Conservation (phyloP, 176 grass and related monocot genomes). For the Avena insularis region DNA sequence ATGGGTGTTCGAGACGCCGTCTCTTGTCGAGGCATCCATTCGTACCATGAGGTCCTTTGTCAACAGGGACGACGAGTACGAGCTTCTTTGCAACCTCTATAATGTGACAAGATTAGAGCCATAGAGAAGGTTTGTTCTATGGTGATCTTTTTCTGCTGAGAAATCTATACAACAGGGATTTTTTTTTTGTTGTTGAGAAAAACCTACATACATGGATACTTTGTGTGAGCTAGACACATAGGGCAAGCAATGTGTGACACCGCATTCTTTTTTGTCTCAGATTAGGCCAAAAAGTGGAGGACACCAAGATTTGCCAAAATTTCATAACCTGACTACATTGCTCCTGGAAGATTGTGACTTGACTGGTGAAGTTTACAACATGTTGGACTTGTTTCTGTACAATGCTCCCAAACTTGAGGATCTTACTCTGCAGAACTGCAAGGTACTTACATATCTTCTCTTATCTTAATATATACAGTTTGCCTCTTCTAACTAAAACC, state of each 20-base stretch:
- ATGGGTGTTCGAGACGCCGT: background rate
- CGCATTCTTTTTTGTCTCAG: background rate
- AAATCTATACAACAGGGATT: background rate
- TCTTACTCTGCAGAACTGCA: background rate
- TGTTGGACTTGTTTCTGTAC: slow-evolving; percentile 9
- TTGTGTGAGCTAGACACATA: background rate
- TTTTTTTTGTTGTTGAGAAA: background rate
- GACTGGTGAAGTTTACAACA: background rate
- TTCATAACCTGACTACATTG: slow-evolving; percentile 3
- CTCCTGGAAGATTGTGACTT: background rate
- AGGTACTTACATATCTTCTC: background rate
- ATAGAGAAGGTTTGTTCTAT: slow-evolving; percentile 14
- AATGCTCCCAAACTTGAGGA: background rate
- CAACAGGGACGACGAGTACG: background rate
- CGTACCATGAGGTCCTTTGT: background rate
- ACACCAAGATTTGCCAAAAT: background rate
- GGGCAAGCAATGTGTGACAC: background rate
- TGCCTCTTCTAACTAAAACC: too few species aligned
- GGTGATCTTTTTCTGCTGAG: background rate
- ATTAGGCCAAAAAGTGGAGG: background rate
- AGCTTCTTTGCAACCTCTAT: slow-evolving; percentile 12
- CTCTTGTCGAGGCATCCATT: background rate
- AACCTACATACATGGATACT: background rate
- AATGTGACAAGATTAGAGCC: background rate
- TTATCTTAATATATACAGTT: too few species aligned